Evolutionary conservation across 495 filamentous ascomycete genomes (phyloP), one percentile per base, ranked within the genome.

Genomic region (Geopyxis carbonaria): DNA sequence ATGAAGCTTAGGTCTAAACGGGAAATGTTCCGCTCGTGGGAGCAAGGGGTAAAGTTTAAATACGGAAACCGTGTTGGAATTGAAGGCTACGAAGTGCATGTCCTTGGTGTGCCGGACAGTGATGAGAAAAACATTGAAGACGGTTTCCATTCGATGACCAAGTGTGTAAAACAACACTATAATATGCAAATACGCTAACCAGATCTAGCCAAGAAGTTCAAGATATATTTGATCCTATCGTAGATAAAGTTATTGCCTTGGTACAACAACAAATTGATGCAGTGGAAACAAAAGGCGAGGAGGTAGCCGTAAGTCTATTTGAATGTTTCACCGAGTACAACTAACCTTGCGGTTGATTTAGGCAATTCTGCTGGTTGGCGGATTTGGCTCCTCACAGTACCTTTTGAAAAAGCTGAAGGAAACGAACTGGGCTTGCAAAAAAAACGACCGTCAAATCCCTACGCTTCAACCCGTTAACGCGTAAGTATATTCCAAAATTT

Each of bases 41-140:
- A 55, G 23, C 47, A 56, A 40, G 43, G 45, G 21, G 55, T 78
- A 19, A 52, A 48, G 15, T 40, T 45, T 5, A 58, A 55, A 40
- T 47, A 62, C 2, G 58, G 51, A 4, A 40, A 48, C 3, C 43
- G 48, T 9, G 45, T 55, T 0, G 55, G 45, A 0, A 60, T 57
- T 42, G 53, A 62, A 13, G 14, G 14, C 10, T 54, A 47, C 22
- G 55, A 53, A 15, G 48, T 56, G 4, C 43, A 45, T 8, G 78
- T 82, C 51, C 77, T 77, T 3, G 78, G 78, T 7, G 58, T 83
- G 1, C 70, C 78, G 1, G 78, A 83, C 47, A 75, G 78, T 42
- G 70, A 75, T 44, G 67, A 66, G 23, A 64, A 64, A 22, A 66
- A 70, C 5, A 59, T 78, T 18, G 71, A 76, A 43, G 71, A 64